Base-by-base conservation (phyloP, 2,329 filamentous ascomycete genomes). In the Teratosphaeria destructans region DNA sequence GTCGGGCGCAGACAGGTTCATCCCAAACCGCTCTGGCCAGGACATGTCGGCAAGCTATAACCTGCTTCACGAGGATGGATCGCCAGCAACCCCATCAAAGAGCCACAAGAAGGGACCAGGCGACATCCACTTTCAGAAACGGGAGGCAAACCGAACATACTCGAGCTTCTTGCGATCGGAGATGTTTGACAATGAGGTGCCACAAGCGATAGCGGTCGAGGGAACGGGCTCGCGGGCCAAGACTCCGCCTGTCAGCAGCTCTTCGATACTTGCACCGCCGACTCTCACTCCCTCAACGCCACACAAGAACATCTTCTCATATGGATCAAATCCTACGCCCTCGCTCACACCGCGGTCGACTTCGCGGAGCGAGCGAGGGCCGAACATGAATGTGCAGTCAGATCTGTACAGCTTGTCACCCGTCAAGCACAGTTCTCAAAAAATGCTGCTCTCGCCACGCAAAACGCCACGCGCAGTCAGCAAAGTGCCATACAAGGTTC, bases 391-490 rank as follows among this genome's bases (percentile, higher is more conserved):
- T 73, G 87, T 90, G 7, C 82, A 88, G 61, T 92, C 94, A 11
- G 94, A 99, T 67, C 87, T 97, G 39, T 99, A 99, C 77, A 97
- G 91, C 71, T 74, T 97, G 43, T 97, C 94, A 0, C 94, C 94
- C 0, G 93, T 99, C 64, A 88, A 94, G 57, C 90, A 92, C 67
- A 89, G 89, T 59, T 96, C 91, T 68, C 94, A 97, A 70, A 88
- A 90, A 61, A 95, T 99, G 82, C 83, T 99, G 0, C 81, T 97
- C 14, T 95, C 89, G 58, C 92, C 93, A 2, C 83, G 92, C 63
- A 90, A 94, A 68, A 90, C 94, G 64, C 90, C 93, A 1, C 82
- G 94, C 65, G 88, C 90, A 34, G 90, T 99, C 23, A 93, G 90
- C 74, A 97, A 97, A 73, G 93, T 97, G 0, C 94, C 94, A 0